phyloP scores from a whole-genome alignment of 2,329 filamentous ascomycete species.

The Stachybotrys chartarum region DNA sequence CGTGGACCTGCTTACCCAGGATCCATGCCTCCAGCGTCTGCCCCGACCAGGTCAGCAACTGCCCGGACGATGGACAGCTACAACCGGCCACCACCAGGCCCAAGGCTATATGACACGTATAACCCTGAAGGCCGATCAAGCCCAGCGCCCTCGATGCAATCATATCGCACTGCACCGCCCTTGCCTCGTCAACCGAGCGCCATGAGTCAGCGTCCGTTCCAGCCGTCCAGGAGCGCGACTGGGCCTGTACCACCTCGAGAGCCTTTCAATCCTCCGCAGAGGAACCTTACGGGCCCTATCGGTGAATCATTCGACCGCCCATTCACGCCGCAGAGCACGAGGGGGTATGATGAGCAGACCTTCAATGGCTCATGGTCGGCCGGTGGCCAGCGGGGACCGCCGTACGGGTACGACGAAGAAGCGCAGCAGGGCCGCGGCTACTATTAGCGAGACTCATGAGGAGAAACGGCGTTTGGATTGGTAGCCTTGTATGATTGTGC shows the following conservation, averaged over 20 bases:
- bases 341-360: slow-evolving; percentile 1
- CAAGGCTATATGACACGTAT: slow-evolving; percentile 20
- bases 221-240: slow-evolving; percentile 31
- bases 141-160: slow-evolving; percentile 21
- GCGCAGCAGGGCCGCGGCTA: slow-evolving; percentile 21
- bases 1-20: slow-evolving; percentile 6
- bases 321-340: slow-evolving; percentile 16
- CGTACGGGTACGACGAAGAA: slow-evolving; percentile 30
- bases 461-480: not conserved
- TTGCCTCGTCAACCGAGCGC: slow-evolving; percentile 10
- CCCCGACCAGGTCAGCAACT: slow-evolving; percentile 22
- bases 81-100: slow-evolving; percentile 11
- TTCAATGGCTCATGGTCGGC: slow-evolving; percentile 1
- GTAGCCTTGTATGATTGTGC: not conserved
- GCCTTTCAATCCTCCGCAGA: slow-evolving; percentile 28
- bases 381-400: slow-evolving; percentile 15
- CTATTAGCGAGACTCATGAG: slow-evolving; percentile 9
- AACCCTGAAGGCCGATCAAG: slow-evolving; percentile 23
- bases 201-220: slow-evolving; percentile 14
- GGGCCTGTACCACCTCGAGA: slow-evolving; percentile 25
- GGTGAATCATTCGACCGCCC: slow-evolving; percentile 18
- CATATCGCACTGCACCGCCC: slow-evolving; percentile 13
- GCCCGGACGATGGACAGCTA: slow-evolving; percentile 23
- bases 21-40: slow-evolving; percentile 21
- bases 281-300: slow-evolving; percentile 36